Evolutionary conservation across 2,329 filamentous ascomycete genomes (phyloP).

Genomic region (Allantophomopsis lycopodina): DNA sequence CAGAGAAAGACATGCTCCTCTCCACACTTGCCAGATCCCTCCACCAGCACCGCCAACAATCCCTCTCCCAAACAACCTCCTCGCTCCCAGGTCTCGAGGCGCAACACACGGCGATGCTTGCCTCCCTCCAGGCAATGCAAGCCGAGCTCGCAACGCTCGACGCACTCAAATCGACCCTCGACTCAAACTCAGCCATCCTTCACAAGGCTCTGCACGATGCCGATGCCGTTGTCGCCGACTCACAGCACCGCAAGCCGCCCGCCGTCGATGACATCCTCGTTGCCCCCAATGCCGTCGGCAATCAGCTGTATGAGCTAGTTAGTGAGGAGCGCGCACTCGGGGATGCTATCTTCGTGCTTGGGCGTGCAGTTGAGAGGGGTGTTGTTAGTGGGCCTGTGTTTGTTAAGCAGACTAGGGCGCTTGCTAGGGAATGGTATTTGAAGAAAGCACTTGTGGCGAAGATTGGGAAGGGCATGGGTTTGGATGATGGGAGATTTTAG

Average conservation of each 20-base stretch:
- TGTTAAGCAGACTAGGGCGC: constrained; percentile 59
- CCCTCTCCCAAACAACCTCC: constrained; percentile 57
- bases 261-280: constrained; percentile 83
- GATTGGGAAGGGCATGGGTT: constrained; percentile 63
- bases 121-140: constrained; percentile 56
- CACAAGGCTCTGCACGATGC: constrained; percentile 66
- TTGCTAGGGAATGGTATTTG: constrained; percentile 70
- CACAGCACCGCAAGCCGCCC: constrained; percentile 54
- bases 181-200: constrained; percentile 66
- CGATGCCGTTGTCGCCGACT: constrained; percentile 62
- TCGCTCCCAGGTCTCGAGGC: constrained; percentile 64
- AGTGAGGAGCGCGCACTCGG: constrained; percentile 80
- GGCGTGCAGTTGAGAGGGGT: constrained; percentile 60
- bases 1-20: constrained; percentile 82
- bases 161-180: constrained; percentile 55
- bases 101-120: constrained; percentile 65
- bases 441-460: constrained; percentile 73
- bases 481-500: constrained; percentile 19
- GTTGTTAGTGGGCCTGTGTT: constrained; percentile 60
- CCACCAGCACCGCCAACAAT: constrained; percentile 52
- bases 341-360: constrained; percentile 75
- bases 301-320: constrained; percentile 80
- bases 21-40: constrained; percentile 61
- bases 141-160: constrained; percentile 60
- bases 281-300: constrained; percentile 84